These are phyloP conservation scores for Mortierella claussenii DNA, from an alignment of 192 early-diverging fungal genomes.

Conservation along the genomic window DNA sequence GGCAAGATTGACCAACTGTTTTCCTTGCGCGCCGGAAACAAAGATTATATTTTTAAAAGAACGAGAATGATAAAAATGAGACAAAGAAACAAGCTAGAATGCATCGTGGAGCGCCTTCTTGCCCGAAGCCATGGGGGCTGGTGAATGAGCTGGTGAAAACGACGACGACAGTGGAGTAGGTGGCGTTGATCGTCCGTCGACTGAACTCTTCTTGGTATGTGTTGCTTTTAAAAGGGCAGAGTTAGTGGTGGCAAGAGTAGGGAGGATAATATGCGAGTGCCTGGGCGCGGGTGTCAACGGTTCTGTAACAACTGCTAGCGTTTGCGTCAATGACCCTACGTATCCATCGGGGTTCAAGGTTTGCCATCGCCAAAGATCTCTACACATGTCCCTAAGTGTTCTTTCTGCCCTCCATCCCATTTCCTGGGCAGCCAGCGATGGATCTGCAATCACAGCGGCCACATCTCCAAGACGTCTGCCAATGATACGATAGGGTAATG, in stretches of 20 bases:
- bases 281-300: conserved; percentile 3
- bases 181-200: too few species aligned
- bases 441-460: conserved; percentile 84
- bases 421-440: conserved; percentile 46
- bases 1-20: too few species aligned
- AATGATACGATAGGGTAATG: conserved; percentile 76
- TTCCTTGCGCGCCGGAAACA: too few species aligned
- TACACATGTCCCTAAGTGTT: conserved; percentile 59
- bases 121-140: too few species aligned
- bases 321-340: conserved; percentile 9
- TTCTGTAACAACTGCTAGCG: too few species aligned
- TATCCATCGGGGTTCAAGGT: conserved; percentile 64
- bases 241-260: conserved; percentile 30
- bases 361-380: conserved; percentile 69
- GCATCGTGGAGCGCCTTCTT: too few species aligned
- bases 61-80: too few species aligned
- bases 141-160: conserved; percentile 4
- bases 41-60: too few species aligned
- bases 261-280: conserved; percentile 4
- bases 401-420: conserved; percentile 54
- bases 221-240: neutral
- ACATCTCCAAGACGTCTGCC: conserved; percentile 85
- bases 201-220: neutral
- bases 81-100: too few species aligned
- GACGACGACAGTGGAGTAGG: neutral